Conservation (phyloP, 2,329 filamentous ascomycete species). For the Aspergillus pseudoterreus region DNA sequence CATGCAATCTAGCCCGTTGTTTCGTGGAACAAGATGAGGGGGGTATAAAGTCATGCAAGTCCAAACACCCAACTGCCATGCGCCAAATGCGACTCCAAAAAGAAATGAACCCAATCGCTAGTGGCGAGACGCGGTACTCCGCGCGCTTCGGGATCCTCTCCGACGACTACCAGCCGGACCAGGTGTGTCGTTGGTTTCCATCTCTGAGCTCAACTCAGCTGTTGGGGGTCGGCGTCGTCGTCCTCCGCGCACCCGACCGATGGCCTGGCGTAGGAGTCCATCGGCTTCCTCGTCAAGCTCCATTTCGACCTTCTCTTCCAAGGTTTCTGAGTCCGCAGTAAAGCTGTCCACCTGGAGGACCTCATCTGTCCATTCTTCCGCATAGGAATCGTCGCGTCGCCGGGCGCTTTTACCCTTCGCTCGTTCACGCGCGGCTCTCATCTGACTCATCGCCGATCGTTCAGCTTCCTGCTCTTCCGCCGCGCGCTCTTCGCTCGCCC, state of each 20-base stretch:
- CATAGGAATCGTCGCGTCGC: slow-evolving; percentile 14
- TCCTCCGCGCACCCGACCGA: slow-evolving; percentile 29
- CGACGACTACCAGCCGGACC: slow-evolving; percentile 15
- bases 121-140: slow-evolving; percentile 16
- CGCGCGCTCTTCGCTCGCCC: slow-evolving; percentile 28
- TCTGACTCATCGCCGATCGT: slow-evolving; percentile 15
- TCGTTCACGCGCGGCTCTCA: slow-evolving; percentile 25
- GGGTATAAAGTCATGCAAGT: slow-evolving; percentile 9
- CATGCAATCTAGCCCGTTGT: slow-evolving; percentile 3
- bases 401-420: slow-evolving; percentile 23
- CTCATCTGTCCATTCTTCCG: slow-evolving; percentile 37
- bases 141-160: slow-evolving; percentile 16
- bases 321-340: slow-evolving; percentile 11
- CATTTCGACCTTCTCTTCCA: slow-evolving; percentile 37
- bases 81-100: slow-evolving; percentile 6
- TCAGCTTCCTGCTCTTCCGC: slow-evolving; percentile 14
- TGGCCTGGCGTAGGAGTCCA: slow-evolving; percentile 36
- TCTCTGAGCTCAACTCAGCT: slow-evolving; percentile 7
- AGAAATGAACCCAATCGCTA: slow-evolving; percentile 1
- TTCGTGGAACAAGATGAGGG: slow-evolving; percentile 1
- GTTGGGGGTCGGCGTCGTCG: slow-evolving; percentile 12
- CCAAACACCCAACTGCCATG: slow-evolving; percentile 14
- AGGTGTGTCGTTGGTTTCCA: slow-evolving; percentile 23
- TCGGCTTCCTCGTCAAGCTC: slow-evolving; percentile 44
- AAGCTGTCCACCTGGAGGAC: slow-evolving; percentile 24